Percentiles rank a stretch among this genome's conserved stretches.
Evolutionary conservation across 1,284 basidiomycete genomes (phyloP).

Genomic region (Trichosporon sp.): DNA sequence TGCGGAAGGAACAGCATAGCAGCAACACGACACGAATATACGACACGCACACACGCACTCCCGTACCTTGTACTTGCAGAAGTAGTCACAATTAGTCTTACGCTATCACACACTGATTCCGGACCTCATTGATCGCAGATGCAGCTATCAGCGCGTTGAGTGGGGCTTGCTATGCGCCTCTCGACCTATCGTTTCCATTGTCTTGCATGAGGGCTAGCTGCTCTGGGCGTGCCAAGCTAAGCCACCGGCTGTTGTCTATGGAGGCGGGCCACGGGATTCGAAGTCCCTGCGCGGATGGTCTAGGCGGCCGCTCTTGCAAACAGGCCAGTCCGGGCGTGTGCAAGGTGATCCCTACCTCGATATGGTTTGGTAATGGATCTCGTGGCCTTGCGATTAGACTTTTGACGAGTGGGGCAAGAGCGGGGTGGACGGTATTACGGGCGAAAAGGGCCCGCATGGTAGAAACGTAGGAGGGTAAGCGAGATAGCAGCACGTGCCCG

Average conservation of each 20-base stretch:
- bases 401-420: neutral
- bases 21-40: neutral
- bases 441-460: no score
- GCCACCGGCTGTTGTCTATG: neutral
- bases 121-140: neutral
- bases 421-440: no score
- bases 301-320: no score
- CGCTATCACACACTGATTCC: neutral
- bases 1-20: neutral
- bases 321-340: no score
- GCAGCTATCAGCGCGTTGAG: neutral
- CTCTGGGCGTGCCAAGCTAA: neutral
- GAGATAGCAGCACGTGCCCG: conserved; percentile 1
- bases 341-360: neutral
- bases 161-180: no score
- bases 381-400: neutral
- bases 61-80: neutral
- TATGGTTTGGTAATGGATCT: neutral
- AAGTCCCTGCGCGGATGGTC: neutral
- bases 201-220: neutral
- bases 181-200: neutral
- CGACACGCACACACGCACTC: neutral
- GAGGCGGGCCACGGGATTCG: neutral
- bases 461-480: neutral
- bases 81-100: neutral